Conservation (phyloP, 1,284 basidiomycete genomes). For the Cryptococcus floricola region DNA sequence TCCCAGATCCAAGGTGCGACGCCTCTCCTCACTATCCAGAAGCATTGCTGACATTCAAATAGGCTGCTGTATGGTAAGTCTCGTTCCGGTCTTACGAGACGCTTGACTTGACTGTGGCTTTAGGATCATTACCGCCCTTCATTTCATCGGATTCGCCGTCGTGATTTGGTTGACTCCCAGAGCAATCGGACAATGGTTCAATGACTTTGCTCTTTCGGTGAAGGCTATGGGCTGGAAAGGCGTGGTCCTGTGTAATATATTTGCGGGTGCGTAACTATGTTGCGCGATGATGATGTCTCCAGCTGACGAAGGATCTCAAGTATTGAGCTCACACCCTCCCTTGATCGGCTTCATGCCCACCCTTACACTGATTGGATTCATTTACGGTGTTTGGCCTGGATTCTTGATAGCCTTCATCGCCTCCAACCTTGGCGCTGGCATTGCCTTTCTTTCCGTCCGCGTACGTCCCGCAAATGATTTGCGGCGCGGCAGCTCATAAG, state of each 20-base stretch:
- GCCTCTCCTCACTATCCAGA: conserved; percentile 2
- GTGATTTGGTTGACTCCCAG: conserved; percentile 42
- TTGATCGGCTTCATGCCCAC: conserved; percentile 46
- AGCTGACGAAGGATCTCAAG: conserved; percentile 14
- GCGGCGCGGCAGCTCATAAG: background rate
- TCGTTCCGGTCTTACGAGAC: background rate
- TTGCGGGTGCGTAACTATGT: conserved; percentile 33
- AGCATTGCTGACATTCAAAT: background rate
- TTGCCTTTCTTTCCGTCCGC: conserved; percentile 44
- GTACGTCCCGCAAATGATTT: conserved; percentile 18
- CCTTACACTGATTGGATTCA: conserved; percentile 47
- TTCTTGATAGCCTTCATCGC: conserved; percentile 33
- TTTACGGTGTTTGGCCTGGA: conserved; percentile 46
- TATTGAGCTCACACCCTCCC: conserved; percentile 46
- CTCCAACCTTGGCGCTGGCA: conserved; percentile 34
- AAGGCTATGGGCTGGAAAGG: conserved; percentile 37
- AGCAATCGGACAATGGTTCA: conserved; percentile 42
- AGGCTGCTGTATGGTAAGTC: conserved; percentile 32
- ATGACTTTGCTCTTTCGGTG: conserved; percentile 29
- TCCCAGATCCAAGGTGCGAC: conserved; percentile 27
- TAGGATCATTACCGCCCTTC: conserved; percentile 25
- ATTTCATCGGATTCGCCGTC: conserved; percentile 25
- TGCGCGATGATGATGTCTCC: background rate
- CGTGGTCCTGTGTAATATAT: conserved; percentile 30
- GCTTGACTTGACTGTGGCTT: background rate